Base-by-base conservation (phyloP, 75 land plant genomes). In the Sequoiadendron giganteum region DNA sequence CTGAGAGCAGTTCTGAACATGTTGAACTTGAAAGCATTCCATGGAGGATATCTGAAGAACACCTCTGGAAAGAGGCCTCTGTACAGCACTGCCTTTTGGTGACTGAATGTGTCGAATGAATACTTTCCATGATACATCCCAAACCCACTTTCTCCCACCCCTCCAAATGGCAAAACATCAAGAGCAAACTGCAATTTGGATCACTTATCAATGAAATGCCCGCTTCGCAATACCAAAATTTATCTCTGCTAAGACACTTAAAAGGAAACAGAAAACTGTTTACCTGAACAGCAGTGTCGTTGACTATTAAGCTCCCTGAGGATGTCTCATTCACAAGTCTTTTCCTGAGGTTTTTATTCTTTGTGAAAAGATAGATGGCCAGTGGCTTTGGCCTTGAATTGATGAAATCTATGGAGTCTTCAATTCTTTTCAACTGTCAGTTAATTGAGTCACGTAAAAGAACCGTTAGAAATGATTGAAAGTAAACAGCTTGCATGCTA, bases 121-220 rank as follows among this genome's bases (percentile, higher is more conserved):
- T 88, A 89, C 88, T 95, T 98, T 21, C 99, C 99, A 85, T 98
- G 99, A 88, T 95, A 95, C 25, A 89, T 75, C 10, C 96, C 98
- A 58, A 92, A 88, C 5, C 99, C 99, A 86, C 99, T 97, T 38
- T 94, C 93, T n/a, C 96, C 97, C 48, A 97, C 97, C 36, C 99
- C 99, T 48, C 99, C 99, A 87, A 98, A 98, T 3, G 99, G 99
- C 34, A 98, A 42, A 2, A 86, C 40, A 39, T 92, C 92, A 4
- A 91, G 72, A 39, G 68, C 45, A 81, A 87, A 92, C 97, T 89
- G 93, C 93, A 91, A 11, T 30, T 9, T 13, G 11, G 34, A 30
- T 32, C 14, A 32, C 77, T 30, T 10, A 21, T 21, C 21, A 11
- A 73, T n/a, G 13, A 73, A 0, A n/a, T 9, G 36, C 70, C 7